Percentiles rank a stretch among this genome's conserved stretches.
Conservation (phyloP, 2,329 filamentous ascomycete species). For the Sporothrix brasiliensis region DNA sequence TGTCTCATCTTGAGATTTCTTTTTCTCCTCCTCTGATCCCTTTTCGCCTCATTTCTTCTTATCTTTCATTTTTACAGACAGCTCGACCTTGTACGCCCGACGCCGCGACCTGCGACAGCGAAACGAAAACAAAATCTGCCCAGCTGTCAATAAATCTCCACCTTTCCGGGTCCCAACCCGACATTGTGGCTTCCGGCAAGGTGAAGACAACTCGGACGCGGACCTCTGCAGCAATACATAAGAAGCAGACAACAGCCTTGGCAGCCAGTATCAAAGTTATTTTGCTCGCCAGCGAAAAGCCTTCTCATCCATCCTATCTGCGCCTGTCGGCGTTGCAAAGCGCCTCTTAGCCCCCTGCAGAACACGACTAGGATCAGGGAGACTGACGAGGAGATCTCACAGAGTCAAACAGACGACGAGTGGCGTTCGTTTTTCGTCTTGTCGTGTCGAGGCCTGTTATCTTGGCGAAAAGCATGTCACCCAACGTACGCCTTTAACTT, state of each 20-base stretch:
- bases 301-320: background rate
- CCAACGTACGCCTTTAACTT: background rate
- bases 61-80: background rate
- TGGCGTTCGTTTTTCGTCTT: no score
- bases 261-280: background rate
- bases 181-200: slow-evolving; percentile 1
- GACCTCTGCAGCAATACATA: background rate
- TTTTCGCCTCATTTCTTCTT: background rate
- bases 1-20: background rate
- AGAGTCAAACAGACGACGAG: background rate
- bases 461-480: background rate
- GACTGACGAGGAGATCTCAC: background rate
- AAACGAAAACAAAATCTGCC: slow-evolving; percentile 17
- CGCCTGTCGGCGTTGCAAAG: background rate
- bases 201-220: background rate
- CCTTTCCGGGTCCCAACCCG: background rate
- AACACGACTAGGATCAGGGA: background rate
- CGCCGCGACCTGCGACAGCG: background rate
- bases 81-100: background rate
- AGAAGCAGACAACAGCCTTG: background rate
- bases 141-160: slow-evolving; percentile 22
- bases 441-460: no score
- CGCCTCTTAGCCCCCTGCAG: background rate
- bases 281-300: background rate
- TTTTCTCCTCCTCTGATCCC: background rate